Percentiles rank a stretch among this genome's conserved stretches.
These are phyloP conservation scores for Begonia fuchsioides DNA, from an alignment of 306 rosid species.

Conservation along the genomic window DNA sequence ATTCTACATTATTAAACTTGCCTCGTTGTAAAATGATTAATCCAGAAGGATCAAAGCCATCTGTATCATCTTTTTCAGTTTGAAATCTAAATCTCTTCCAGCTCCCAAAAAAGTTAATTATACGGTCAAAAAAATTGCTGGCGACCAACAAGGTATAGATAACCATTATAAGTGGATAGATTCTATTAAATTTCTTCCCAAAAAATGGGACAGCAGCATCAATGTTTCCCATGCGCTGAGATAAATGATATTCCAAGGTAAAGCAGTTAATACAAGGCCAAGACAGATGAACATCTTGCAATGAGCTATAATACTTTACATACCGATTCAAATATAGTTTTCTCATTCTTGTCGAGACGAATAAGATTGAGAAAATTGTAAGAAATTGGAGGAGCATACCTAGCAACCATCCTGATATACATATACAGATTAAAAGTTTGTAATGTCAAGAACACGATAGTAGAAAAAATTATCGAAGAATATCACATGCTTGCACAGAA, in stretches of 20 bases:
- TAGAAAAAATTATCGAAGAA: background rate
- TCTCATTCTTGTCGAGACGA: conserved; percentile 32
- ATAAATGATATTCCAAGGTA: conserved; percentile 19
- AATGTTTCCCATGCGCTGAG: conserved; percentile 93
- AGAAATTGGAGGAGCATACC: conserved; percentile 96
- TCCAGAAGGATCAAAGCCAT: conserved; percentile 90
- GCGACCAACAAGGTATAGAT: conserved; percentile 90
- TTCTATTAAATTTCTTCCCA: conserved; percentile 65
- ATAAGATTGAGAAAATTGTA: conserved; percentile 94
- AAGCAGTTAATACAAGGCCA: conserved; percentile 5
- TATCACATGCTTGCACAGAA: background rate
- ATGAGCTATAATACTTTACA: background rate
- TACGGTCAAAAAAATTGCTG: conserved; percentile 71
- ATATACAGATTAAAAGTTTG: conserved; percentile 7
- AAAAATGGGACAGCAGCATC: conserved; percentile 79
- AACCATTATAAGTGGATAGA: conserved; percentile 96
- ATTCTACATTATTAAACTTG: conserved; percentile 2
- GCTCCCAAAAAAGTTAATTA: conserved; percentile 70
- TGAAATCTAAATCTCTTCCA: conserved; percentile 73
- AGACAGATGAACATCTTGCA: background rate
- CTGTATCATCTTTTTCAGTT: conserved; percentile 80
- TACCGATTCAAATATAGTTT: conserved; percentile 82
- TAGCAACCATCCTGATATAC: conserved; percentile 81
- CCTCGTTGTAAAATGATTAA: conserved; percentile 88
- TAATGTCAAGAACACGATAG: conserved; percentile 8